A percentile compares a stretch with the other conserved stretches of the same genome.
Conservation (phyloP, 140 eudicot species). For the Stevia rebaudiana region DNA sequence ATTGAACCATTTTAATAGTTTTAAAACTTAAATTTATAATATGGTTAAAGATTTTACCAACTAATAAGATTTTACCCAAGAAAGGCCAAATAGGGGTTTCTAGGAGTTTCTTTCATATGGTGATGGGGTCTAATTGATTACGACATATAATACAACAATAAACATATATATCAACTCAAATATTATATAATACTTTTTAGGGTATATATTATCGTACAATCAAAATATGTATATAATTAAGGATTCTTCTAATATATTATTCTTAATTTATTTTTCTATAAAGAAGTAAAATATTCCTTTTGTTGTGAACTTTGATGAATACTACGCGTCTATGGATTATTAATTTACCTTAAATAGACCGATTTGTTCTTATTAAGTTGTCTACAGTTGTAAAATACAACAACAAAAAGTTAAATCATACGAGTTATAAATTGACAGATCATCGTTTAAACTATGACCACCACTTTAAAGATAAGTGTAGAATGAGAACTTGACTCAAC, state of each 20-base stretch:
- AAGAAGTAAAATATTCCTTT: neutral
- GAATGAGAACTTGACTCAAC: constrained; percentile 9
- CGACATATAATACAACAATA: neutral
- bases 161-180: neutral
- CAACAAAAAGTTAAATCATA: neutral
- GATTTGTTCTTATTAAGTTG: neutral
- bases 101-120: neutral
- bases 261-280: neutral
- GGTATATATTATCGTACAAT: neutral
- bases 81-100: too few relatives aligned
- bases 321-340: constrained; percentile 13
- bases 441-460: constrained; percentile 5
- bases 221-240: neutral
- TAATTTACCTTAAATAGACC: neutral
- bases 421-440: neutral
- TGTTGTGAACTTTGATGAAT: constrained; percentile 3
- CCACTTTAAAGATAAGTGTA: constrained; percentile 5
- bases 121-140: neutral
- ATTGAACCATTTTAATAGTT: too few relatives aligned
- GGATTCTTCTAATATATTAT: neutral
- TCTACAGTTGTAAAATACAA: neutral
- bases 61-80: too few relatives aligned
- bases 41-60: too few relatives aligned
- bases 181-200: neutral
- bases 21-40: too few relatives aligned